Evolutionary conservation across 108 stramenopile species (phyloP), one percentile per base, ranked within the genome.

Genomic region (Schizochytrium sp.): DNA sequence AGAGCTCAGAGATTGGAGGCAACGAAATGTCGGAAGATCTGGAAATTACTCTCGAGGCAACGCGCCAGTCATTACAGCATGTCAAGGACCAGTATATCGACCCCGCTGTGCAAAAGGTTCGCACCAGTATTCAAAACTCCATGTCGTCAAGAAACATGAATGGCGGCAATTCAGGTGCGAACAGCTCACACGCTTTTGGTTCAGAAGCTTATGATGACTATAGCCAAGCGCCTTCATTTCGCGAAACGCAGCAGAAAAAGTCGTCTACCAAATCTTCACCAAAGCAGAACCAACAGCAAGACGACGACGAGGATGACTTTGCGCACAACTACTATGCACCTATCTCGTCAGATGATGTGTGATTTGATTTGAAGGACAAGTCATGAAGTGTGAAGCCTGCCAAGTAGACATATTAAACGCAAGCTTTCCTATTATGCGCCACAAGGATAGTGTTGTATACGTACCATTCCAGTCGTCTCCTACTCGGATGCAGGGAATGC

Each of bases 21-120:
- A 69, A 69, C 64, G 64, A 69, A 15, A 69, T 69, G 64, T 69
- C 64, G 42, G 64, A 69, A 44, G 64, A 69, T 44, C 64, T 69
- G 42, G 64, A 69, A 44, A 38, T 69, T 44, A 69, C 64, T 7
- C 64, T 69, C 64, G 64, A 69, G 28, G 64, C 44, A 7, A 69
- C 64, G 12, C 64, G 64, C 64, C 42, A 69, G 28, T 69, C 64
- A 5, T 8, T 38, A 7, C 64, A 44, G 42, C 64, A 69, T 44
- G 64, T 69, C 5, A 69, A 69, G 28, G 64, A 69, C 44, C 12
- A 12, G 19, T 69, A 69, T 15, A 38, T 69, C 42, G 64, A 69
- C 64, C 64, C 64, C 5, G 64, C 64, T 5, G 28, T 69, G 12
- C 8, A 12, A 38, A 69, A 15, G 28, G 64, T 69, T 38, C 64